Conservation (phyloP, 208 protist genomes). For the Kentomonas sorsogonicus region DNA sequence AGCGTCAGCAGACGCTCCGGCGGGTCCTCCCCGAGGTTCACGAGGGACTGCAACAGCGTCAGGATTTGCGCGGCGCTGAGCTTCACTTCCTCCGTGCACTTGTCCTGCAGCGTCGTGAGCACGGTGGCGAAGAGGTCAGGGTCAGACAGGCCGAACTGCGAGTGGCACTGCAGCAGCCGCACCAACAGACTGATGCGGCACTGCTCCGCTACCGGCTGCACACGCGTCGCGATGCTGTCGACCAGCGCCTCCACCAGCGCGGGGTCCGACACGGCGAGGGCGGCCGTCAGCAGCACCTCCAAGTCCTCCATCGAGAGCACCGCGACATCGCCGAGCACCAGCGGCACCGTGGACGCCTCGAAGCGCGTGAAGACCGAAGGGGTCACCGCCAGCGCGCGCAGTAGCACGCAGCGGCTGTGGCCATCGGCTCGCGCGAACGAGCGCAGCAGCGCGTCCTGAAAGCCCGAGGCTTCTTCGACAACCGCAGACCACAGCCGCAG, state of each 20-base stretch:
- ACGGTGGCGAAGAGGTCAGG: constrained; percentile 35
- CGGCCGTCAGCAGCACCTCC: constrained; percentile 59
- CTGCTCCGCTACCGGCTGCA: constrained; percentile 50
- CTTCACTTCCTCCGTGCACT: constrained; percentile 41
- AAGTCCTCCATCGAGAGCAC: constrained; percentile 72
- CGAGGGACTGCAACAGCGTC: constrained; percentile 51
- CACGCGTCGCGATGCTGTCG: constrained; percentile 68
- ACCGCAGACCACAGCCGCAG: constrained; percentile 26
- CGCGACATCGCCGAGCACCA: constrained; percentile 34
- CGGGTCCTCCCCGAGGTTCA: constrained; percentile 23
- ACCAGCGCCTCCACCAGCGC: constrained; percentile 51
- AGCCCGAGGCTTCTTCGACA: background rate
- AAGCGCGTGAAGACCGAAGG: constrained; percentile 30
- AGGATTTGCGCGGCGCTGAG: constrained; percentile 58
- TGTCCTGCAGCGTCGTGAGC: constrained; percentile 43
- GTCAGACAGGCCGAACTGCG: constrained; percentile 42
- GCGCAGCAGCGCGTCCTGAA: constrained; percentile 22
- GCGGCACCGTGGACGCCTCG: constrained; percentile 39
- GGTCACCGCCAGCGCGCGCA: constrained; percentile 58
- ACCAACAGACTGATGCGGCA: constrained; percentile 73
- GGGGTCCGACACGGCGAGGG: constrained; percentile 26
- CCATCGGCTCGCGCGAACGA: constrained; percentile 53
- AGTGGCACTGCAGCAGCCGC: constrained; percentile 76
- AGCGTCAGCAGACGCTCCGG: constrained; percentile 40
- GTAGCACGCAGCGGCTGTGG: constrained; percentile 73